These are phyloP conservation scores for Lignosus rhinocerotis DNA, from an alignment of 1,284 basidiomycete species.

Conservation along the genomic window DNA sequence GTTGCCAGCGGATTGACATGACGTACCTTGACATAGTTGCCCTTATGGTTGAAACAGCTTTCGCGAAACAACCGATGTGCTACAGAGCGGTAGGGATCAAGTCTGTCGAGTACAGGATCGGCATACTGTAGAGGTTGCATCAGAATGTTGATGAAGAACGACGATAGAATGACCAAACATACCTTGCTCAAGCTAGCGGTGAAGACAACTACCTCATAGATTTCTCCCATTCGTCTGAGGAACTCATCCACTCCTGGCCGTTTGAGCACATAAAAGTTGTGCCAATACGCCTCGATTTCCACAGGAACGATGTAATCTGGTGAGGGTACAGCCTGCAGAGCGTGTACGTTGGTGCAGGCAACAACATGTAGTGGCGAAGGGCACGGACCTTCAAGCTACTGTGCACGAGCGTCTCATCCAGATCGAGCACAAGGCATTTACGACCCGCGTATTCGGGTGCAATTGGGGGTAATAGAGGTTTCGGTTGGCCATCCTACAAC, in stretches of 20 bases:
- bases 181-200: slow-evolving; percentile 97
- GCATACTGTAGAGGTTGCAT: slow-evolving; percentile 68
- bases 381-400: slow-evolving; percentile 82
- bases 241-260: slow-evolving; percentile 97
- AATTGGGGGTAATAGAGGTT: slow-evolving; percentile 86
- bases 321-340: slow-evolving; percentile 81
- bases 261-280: slow-evolving; percentile 99
- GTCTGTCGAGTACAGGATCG: slow-evolving; percentile 96
- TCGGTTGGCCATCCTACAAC: slow-evolving; percentile 77
- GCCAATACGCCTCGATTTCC: slow-evolving; percentile 96
- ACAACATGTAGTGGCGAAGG: not conserved
- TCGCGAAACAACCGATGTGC: slow-evolving; percentile 95
- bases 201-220: slow-evolving; percentile 98
- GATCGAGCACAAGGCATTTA: slow-evolving; percentile 93
- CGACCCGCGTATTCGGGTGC: slow-evolving; percentile 73
- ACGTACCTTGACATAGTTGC: slow-evolving; percentile 95
- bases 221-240: slow-evolving; percentile 94
- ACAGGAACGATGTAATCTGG: slow-evolving; percentile 99
- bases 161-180: slow-evolving; percentile 13
- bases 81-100: slow-evolving; percentile 90
- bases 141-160: not conserved
- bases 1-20: not conserved
- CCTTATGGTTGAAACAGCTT: slow-evolving; percentile 98
- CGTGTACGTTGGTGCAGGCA: slow-evolving; percentile 3
- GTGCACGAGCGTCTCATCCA: slow-evolving; percentile 96